Conservation (phyloP, 192 early-diverging fungal genomes). For the Chytriomyces sp. region DNA sequence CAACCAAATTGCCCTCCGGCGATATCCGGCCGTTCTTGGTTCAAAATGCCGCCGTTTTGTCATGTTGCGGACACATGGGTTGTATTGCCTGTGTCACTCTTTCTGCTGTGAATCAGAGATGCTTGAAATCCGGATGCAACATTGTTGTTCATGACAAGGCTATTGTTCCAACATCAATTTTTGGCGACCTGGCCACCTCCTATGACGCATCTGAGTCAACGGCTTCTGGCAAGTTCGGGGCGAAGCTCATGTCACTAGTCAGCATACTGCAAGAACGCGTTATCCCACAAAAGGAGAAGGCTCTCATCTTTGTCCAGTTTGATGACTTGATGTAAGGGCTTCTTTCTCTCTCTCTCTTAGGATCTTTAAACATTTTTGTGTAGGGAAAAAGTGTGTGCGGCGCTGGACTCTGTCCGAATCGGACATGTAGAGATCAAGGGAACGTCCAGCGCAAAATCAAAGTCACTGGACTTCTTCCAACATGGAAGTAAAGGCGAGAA, state of each 20-base stretch:
- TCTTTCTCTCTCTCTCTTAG: neutral
- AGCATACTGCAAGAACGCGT: conserved; percentile 26
- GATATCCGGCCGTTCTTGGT: neutral
- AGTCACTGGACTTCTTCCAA: conserved; percentile 39
- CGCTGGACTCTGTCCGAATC: conserved; percentile 36
- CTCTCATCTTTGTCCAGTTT: conserved; percentile 51
- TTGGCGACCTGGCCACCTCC: conserved; percentile 8
- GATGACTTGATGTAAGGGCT: conserved; percentile 33
- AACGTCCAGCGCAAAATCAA: conserved; percentile 26
- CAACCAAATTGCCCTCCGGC: neutral
- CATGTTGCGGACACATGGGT: conserved; percentile 54
- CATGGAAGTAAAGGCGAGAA: neutral
- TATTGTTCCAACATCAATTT: conserved; percentile 31
- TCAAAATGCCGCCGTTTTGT: conserved; percentile 40
- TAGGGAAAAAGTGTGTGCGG: conserved; percentile 37
- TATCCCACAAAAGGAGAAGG: conserved; percentile 31
- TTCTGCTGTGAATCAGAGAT: conserved; percentile 33
- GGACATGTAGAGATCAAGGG: conserved; percentile 41
- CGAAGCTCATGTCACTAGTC: conserved; percentile 37
- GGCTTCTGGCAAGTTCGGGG: conserved; percentile 35
- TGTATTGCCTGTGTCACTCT: conserved; percentile 35
- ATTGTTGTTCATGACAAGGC: conserved; percentile 37
- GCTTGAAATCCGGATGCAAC: conserved; percentile 36
- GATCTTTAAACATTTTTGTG: neutral
- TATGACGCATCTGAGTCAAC: neutral